Conservation (phyloP, 306 rosid species). For the Cucurbita maxima region DNA sequence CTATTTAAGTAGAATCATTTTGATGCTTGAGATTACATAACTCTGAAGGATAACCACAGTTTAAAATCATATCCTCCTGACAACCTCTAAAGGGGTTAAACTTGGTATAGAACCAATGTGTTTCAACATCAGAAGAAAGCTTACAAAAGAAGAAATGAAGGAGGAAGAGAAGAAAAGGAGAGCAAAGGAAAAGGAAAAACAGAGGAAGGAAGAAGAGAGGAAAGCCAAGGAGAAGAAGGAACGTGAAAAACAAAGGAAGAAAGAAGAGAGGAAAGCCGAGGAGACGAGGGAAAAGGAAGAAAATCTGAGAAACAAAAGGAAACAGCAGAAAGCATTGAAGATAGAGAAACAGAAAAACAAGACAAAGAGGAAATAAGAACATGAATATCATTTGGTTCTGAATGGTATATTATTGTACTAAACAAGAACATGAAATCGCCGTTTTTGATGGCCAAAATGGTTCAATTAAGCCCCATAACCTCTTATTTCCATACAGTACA, state of each 20-base stretch:
- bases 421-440: background rate
- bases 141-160: constrained; percentile 25
- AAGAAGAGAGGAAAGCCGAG: constrained; percentile 1
- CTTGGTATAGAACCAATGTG: constrained; percentile 16
- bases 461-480: background rate
- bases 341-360: constrained; percentile 13
- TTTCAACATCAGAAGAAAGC: constrained; percentile 25
- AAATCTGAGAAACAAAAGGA: background rate
- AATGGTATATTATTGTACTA: background rate
- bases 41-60: background rate
- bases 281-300: constrained; percentile 11
- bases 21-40: background rate
- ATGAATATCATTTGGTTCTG: background rate
- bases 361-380: constrained; percentile 2
- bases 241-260: constrained; percentile 8
- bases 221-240: constrained; percentile 3
- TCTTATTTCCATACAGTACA: background rate
- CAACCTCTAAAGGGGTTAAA: background rate
- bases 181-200: constrained; percentile 16
- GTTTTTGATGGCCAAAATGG: background rate
- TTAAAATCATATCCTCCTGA: too few relatives aligned
- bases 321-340: constrained; percentile 8
- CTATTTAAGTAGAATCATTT: background rate
- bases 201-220: background rate
- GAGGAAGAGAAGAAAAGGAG: constrained; percentile 25